Percentiles rank a stretch among this genome's conserved stretches.
phyloP scores from a whole-genome alignment of 2,329 filamentous ascomycete genomes.

The Fulvia fulva region DNA sequence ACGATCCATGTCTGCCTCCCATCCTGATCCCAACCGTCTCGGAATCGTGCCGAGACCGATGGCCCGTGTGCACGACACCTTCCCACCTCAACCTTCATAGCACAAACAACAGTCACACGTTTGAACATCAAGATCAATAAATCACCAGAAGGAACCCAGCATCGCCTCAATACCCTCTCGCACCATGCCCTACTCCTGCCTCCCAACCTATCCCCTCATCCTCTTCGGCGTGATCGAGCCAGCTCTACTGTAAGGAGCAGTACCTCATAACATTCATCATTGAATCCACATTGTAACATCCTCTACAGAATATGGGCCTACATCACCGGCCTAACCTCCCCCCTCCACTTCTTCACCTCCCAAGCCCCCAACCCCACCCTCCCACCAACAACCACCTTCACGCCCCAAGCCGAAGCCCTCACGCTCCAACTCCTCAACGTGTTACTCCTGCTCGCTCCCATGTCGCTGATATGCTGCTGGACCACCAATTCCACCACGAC shows the following conservation, averaged over 20 bases:
- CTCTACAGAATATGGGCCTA: slow-evolving; percentile 15
- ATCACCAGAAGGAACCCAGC: no score
- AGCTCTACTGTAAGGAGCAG: slow-evolving; percentile 12
- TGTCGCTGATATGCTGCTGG: slow-evolving; percentile 22
- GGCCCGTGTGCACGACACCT: no score
- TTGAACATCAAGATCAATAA: no score
- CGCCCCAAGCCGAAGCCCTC: slow-evolving; percentile 15
- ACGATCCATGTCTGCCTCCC: no score
- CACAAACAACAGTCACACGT: no score
- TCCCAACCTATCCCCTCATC: slow-evolving; percentile 13
- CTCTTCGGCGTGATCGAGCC: slow-evolving; percentile 21
- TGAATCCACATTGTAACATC: background rate
- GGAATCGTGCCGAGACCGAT: no score
- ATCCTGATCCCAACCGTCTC: no score
- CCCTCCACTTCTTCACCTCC: slow-evolving; percentile 13
- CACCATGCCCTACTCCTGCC: slow-evolving; percentile 9
- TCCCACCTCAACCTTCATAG: no score
- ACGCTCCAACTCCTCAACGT: slow-evolving; percentile 17
- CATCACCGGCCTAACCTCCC: slow-evolving; percentile 5
- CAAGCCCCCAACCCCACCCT: slow-evolving; percentile 11
- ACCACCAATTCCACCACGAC: slow-evolving; percentile 9
- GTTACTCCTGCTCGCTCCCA: slow-evolving; percentile 14
- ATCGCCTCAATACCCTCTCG: background rate
- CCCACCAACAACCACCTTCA: slow-evolving; percentile 1
- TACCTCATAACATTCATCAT: background rate